Evolutionary conservation across 345 rosid species (phyloP).

Genomic region (Lepidium africanum): DNA sequence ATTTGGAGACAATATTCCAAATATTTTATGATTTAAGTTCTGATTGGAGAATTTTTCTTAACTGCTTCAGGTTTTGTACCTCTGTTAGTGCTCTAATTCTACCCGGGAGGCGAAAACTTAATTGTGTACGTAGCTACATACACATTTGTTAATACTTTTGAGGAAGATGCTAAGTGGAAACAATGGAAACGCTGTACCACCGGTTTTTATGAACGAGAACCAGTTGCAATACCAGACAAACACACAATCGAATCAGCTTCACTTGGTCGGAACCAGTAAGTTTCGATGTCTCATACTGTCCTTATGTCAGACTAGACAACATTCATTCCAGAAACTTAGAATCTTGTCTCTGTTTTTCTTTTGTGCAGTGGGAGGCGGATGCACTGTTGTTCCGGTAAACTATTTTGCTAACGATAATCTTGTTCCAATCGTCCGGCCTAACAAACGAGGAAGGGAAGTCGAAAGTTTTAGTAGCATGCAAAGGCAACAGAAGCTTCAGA

Average conservation of each 20-base stretch:
- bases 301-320: background rate
- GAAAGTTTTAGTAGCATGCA: slow-evolving; percentile 30
- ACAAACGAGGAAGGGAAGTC: slow-evolving; percentile 47
- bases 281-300: background rate
- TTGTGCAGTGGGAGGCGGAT: slow-evolving; percentile 37
- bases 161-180: slow-evolving; percentile 64
- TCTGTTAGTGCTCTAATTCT: background rate
- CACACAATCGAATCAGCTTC: slow-evolving; percentile 46
- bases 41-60: background rate
- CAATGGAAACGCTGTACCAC: slow-evolving; percentile 39
- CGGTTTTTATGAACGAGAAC: slow-evolving; percentile 42
- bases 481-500: slow-evolving; percentile 35
- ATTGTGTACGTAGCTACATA: background rate
- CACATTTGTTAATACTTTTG: background rate
- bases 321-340: background rate
- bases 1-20: background rate
- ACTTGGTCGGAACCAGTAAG: slow-evolving; percentile 52
- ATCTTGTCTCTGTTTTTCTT: background rate
- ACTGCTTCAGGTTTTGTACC: slow-evolving; percentile 1
- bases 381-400: slow-evolving; percentile 37
- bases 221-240: slow-evolving; percentile 45
- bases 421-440: slow-evolving; percentile 26
- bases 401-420: slow-evolving; percentile 35
- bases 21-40: background rate
- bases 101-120: background rate